Evolutionary conservation across 768 basidiomycete species (phyloP).

Genomic region (Pulveroboletus sp.): DNA sequence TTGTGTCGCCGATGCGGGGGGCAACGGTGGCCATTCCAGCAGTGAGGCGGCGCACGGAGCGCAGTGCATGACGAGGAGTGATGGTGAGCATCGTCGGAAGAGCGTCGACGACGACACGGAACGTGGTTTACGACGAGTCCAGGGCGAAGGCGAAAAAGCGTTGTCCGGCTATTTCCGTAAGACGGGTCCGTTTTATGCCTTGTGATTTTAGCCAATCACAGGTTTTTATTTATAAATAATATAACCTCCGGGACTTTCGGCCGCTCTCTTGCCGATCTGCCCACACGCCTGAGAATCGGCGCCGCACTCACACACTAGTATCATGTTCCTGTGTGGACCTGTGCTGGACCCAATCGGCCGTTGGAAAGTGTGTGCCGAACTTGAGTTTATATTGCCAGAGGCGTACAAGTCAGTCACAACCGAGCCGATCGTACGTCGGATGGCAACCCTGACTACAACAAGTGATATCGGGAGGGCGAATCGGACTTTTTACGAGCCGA

Average conservation of each 20-base stretch:
- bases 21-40: conserved; percentile 81
- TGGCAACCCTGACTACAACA: too few relatives aligned
- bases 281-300: too few relatives aligned
- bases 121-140: conserved; percentile 14
- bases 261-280: conserved; percentile 3
- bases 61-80: conserved; percentile 50
- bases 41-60: conserved; percentile 49
- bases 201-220: conserved; percentile 27
- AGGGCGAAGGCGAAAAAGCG: conserved; percentile 16
- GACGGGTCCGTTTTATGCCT: conserved; percentile 20
- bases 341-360: too few relatives aligned
- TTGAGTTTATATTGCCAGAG: too few relatives aligned
- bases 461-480: too few relatives aligned
- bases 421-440: too few relatives aligned
- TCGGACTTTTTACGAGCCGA: too few relatives aligned
- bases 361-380: too few relatives aligned
- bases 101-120: conserved; percentile 20
- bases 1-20: conserved; percentile 82
- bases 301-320: too few relatives aligned
- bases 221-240: conserved; percentile 15
- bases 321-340: too few relatives aligned
- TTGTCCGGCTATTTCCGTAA: conserved; percentile 25
- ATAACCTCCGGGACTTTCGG: conserved; percentile 13
- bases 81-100: conserved; percentile 61
- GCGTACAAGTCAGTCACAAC: too few relatives aligned